Percentiles rank a stretch among this genome's conserved stretches.
Evolutionary conservation across 2,329 filamentous ascomycete genomes (phyloP).

Genomic region (Alternaria tenuissima): DNA sequence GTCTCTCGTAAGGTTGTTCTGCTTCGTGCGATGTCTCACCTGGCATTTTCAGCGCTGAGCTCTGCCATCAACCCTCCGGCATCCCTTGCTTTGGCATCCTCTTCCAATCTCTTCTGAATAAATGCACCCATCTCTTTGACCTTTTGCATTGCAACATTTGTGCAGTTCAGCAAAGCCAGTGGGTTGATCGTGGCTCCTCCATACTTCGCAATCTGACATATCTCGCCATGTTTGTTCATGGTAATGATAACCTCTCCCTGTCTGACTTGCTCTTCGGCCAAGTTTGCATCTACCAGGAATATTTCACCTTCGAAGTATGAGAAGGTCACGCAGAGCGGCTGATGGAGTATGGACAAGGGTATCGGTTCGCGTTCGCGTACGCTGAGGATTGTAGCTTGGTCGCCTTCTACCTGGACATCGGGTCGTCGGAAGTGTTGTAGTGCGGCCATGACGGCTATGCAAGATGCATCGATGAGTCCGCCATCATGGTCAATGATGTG

Average conservation of each 20-base stretch:
- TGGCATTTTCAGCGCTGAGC: constrained; percentile 84
- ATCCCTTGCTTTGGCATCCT: constrained; percentile 80
- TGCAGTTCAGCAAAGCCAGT: constrained; percentile 77
- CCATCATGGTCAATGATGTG: constrained; percentile 93
- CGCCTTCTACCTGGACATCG: constrained; percentile 86
- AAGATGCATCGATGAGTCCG: constrained; percentile 84
- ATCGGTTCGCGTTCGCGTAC: constrained; percentile 88
- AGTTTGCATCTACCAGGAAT: constrained; percentile 74
- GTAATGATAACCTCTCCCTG: constrained; percentile 80
- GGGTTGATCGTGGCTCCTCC: constrained; percentile 86
- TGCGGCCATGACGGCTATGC: constrained; percentile 85
- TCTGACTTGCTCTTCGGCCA: constrained; percentile 78
- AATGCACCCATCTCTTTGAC: constrained; percentile 80
- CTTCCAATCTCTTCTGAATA: constrained; percentile 75
- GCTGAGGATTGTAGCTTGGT: constrained; percentile 83
- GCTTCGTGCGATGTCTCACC: constrained; percentile 57
- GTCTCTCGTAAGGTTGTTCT: constrained; percentile 22
- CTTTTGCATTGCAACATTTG: constrained; percentile 76
- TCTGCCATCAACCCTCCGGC: constrained; percentile 81
- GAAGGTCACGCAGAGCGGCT: constrained; percentile 90
- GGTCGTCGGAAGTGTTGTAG: constrained; percentile 91
- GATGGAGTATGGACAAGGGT: constrained; percentile 87
- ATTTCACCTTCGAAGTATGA: constrained; percentile 81
- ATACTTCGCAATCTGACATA: constrained; percentile 90
- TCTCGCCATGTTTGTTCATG: constrained; percentile 87